Percentiles rank a stretch among this genome's conserved stretches.
phyloP scores from a whole-genome alignment of 2,329 filamentous ascomycete genomes.

The Hymenoscyphus linearis region DNA sequence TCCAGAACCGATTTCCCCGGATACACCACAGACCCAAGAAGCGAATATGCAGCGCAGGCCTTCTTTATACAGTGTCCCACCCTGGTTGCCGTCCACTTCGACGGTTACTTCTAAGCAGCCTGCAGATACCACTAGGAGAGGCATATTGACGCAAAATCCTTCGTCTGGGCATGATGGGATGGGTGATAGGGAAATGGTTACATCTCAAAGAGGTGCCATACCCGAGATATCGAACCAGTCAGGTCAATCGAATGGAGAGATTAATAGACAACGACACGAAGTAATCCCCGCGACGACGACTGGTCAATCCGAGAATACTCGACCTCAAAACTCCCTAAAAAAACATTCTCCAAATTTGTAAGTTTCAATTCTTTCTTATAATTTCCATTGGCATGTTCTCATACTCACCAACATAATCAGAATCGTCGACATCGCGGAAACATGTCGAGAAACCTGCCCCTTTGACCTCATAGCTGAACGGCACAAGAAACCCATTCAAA shows the following conservation, averaged over 20 bases:
- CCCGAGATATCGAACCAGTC: background rate
- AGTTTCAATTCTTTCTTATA: background rate
- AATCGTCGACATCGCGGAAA: constrained; percentile 46
- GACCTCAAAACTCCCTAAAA: background rate
- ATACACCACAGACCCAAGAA: background rate
- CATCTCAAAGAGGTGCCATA: background rate
- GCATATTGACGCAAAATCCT: background rate
- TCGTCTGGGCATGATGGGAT: background rate
- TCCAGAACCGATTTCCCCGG: background rate
- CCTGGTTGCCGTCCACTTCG: constrained; percentile 14
- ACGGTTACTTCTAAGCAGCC: background rate
- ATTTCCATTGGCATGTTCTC: background rate
- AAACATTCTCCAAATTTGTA: constrained; percentile 26
- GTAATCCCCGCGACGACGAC: background rate
- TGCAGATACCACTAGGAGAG: background rate
- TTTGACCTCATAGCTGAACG: constrained; percentile 42
- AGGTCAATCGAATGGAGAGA: background rate
- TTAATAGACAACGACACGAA: background rate
- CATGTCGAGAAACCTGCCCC: constrained; percentile 42
- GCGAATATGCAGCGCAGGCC: constrained; percentile 24
- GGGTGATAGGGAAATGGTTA: background rate
- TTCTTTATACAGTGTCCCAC: constrained; percentile 26
- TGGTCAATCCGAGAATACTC: background rate
- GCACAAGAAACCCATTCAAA: constrained; percentile 39
- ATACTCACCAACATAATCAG: constrained; percentile 27